Evolutionary conservation across 2,329 filamentous ascomycete genomes (phyloP).

Genomic region (Botryotinia calthae): DNA sequence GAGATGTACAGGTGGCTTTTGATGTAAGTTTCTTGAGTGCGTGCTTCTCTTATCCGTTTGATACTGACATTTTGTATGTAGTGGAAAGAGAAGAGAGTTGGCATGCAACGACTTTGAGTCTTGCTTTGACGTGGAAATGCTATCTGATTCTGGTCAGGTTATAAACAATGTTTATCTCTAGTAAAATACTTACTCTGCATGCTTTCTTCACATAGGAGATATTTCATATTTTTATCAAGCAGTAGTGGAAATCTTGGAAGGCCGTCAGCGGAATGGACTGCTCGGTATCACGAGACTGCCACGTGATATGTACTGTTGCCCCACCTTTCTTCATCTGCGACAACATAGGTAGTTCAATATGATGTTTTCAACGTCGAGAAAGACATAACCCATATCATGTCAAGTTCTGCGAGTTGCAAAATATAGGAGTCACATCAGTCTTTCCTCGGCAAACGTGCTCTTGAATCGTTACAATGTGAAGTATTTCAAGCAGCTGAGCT

Average conservation of each 20-base stretch:
- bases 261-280: not conserved
- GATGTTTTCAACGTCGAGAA: not conserved
- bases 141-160: not conserved
- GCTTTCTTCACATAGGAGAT: too few species aligned
- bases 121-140: not conserved
- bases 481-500: not conserved
- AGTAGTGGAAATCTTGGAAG: not conserved
- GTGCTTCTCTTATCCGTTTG: fast-evolving
- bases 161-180: not conserved
- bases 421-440: too few species aligned
- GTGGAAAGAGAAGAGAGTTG: conserved; percentile 20
- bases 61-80: not conserved
- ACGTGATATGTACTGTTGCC: not conserved
- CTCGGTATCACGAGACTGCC: not conserved
- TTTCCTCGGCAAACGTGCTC: not conserved
- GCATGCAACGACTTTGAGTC: conserved; percentile 16
- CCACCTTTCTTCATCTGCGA: not conserved
- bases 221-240: not conserved
- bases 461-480: not conserved
- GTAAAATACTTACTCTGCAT: not conserved
- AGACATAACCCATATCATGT: not conserved
- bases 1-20: conserved; percentile 32
- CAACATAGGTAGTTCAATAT: not conserved
- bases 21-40: conserved; percentile 23
- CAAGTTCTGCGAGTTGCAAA: fast-evolving